A percentile compares a stretch with the other conserved stretches of the same genome.
These are phyloP conservation scores for Plasmopara muralis DNA, from an alignment of 352 stramenopile species.

Conservation along the genomic window DNA sequence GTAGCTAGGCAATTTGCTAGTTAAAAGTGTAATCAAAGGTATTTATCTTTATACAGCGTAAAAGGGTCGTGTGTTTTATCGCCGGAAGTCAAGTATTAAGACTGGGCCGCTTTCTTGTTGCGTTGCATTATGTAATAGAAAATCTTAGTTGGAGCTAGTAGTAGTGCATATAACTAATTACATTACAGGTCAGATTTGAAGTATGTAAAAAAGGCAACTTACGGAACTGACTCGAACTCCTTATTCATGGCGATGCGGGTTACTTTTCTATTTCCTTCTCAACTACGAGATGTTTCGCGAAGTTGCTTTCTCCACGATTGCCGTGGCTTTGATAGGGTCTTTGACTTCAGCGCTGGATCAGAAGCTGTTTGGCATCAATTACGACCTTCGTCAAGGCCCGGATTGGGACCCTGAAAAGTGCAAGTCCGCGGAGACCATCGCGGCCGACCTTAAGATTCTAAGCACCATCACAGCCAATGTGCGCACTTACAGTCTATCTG, in stretches of 20 bases:
- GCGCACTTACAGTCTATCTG: slow-evolving; percentile 72
- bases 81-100: no score
- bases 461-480: slow-evolving; percentile 62
- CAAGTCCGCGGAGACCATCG: slow-evolving; percentile 60
- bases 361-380: slow-evolving; percentile 78
- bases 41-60: no score
- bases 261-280: neutral
- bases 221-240: neutral
- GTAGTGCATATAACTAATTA: no score
- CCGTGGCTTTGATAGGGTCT: slow-evolving; percentile 26
- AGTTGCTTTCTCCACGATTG: slow-evolving; percentile 20
- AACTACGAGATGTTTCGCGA: slow-evolving; percentile 1
- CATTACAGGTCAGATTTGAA: no score
- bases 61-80: no score
- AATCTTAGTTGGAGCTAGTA: no score
- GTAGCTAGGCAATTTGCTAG: no score
- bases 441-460: slow-evolving; percentile 61
- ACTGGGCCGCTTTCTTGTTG: no score
- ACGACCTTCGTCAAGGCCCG: slow-evolving; percentile 66
- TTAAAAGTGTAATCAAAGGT: no score
- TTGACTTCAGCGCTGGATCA: slow-evolving; percentile 53
- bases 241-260: slow-evolving; percentile 2
- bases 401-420: slow-evolving; percentile 79
- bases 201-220: no score
- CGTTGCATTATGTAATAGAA: no score